Base-by-base conservation (phyloP, 371 early-diverging fungal species). In the Phascolomyces articulosus region DNA sequence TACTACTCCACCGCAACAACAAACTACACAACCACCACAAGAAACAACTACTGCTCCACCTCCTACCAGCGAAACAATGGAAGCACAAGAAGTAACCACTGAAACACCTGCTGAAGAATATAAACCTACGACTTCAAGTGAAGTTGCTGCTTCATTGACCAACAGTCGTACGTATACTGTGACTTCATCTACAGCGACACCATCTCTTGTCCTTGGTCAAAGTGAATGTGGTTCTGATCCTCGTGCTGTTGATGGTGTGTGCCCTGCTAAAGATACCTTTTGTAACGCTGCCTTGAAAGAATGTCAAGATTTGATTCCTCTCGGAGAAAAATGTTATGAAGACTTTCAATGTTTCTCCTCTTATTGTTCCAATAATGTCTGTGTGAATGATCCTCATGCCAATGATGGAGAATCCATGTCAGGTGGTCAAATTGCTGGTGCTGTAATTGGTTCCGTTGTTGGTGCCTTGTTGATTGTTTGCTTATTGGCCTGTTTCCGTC, bases 381-480 rank as follows among this genome's bases (percentile, higher is more conserved):
- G 65, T 29, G 28, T 48, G 1, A 62, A 51, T 23, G 38, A n/a
- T 3, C 61, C 44, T 15, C 28, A 21, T 4, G 40, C 3, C 21
- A 40, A 23, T 24, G 23, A 9, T 31, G 40, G 21, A 27, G 24
- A 28, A 26, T 38, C 51, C 48, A 21, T 67, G 54, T 64, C 64
- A 4, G 72, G 72, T 29, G 75, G 75, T 13, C 69, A 69, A 13
- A 75, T 75, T 62, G 72, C 70, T 13, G 75, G 75, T 29, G 61
- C 58, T 16, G 64, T 64, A 0, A 47, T 69, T 61, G 75, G 75
- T 16, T 63, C 62, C 9, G 60, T 75, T 3, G 67, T 61, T 4
- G 75, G 72, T 59, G 72, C 65, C 8, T 48, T 69, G 2, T 21
- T 67, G 21, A 38, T 71, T 2, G 24, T 64, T 34, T 58, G 54